Base-by-base conservation (phyloP, 441 rosid genomes). In the Lepidium campestre region DNA sequence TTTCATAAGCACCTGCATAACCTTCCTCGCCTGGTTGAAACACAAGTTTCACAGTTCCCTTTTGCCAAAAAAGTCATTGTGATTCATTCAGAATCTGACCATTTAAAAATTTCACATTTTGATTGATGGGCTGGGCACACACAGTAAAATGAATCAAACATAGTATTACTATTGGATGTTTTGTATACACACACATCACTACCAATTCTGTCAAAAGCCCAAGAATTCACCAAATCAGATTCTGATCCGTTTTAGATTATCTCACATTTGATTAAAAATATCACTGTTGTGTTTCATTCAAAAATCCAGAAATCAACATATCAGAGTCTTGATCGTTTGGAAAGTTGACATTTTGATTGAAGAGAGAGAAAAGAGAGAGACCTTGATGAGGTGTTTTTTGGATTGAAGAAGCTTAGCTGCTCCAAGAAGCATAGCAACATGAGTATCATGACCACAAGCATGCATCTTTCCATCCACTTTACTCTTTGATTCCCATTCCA, bases 21-120 rank as follows among this genome's bases (percentile, higher is more conserved):
- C 88, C 79, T 77, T 92, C 96, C 74, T 92, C 98, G 0, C 74
- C 96, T 13, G 96, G 95, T 72, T 90, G 98, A 74, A 92, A 92
- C 18, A 90, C 89, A 50, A 90, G 87, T 63, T 85, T 88, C 46
- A 87, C 80, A 2, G 90, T 92, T 5, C 96, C 96, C 88, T 88
- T 64, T 46, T 10, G 45, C 29, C 37, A 56, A 7, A 31, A 7
- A 9, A 15, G 11, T 13, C 4, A 10, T 12, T 14, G 15, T 36
- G 25, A 37, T 29, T 29, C 29, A 54, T 18, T 53, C 29, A 55
- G 17, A 31, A 42, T 18, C 15, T 35, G 15, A 17, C 45, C 12
- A 49, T 65, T 53, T 19, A 11, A 4, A 65, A 27, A 31, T 41
- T 18, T 32, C 53, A 65, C 4, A 49, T 22, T 25, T 37, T 17